Evolutionary conservation across 2,329 filamentous ascomycete genomes (phyloP).

Genomic region (Phialophora macrospora): DNA sequence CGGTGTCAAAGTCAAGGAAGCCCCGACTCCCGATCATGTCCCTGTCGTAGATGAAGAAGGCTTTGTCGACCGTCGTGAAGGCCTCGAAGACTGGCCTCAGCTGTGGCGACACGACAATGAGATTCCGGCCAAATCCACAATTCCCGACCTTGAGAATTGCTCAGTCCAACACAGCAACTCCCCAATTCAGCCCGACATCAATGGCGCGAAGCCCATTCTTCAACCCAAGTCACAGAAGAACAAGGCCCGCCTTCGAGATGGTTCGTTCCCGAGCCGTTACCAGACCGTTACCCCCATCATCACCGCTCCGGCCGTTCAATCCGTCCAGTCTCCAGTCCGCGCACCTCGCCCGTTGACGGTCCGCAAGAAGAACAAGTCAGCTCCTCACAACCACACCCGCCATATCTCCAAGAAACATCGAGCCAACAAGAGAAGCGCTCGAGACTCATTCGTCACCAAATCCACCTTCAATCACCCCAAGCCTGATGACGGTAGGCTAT

Average conservation of each 20-base stretch:
- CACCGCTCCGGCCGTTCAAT: conserved; percentile 17
- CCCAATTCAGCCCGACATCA: background rate
- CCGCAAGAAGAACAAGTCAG: conserved; percentile 16
- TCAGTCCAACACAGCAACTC: conserved; percentile 10
- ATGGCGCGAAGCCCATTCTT: conserved; percentile 22
- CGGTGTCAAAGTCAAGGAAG: conserved; percentile 3
- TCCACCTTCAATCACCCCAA: conserved; percentile 12
- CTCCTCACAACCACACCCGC: background rate
- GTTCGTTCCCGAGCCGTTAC: background rate
- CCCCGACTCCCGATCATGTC: conserved; percentile 2
- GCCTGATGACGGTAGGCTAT: conserved; percentile 18
- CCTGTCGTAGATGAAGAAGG: conserved; percentile 18
- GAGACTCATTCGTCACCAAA: conserved; percentile 28
- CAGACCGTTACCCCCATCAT: background rate
- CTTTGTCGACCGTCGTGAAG: conserved; percentile 14
- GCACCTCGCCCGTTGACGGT: conserved; percentile 15
- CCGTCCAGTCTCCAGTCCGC: conserved; percentile 11
- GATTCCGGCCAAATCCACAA: background rate
- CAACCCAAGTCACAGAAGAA: conserved; percentile 29
- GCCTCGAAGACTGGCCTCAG: conserved; percentile 20
- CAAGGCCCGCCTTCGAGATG: conserved; percentile 13
- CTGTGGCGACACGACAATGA: conserved; percentile 14
- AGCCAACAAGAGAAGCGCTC: conserved; percentile 27
- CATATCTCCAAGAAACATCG: conserved; percentile 4
- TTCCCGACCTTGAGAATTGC: conserved; percentile 1